Base-by-base conservation (phyloP, 1,284 basidiomycete species). In the Marasmius fiardii region DNA sequence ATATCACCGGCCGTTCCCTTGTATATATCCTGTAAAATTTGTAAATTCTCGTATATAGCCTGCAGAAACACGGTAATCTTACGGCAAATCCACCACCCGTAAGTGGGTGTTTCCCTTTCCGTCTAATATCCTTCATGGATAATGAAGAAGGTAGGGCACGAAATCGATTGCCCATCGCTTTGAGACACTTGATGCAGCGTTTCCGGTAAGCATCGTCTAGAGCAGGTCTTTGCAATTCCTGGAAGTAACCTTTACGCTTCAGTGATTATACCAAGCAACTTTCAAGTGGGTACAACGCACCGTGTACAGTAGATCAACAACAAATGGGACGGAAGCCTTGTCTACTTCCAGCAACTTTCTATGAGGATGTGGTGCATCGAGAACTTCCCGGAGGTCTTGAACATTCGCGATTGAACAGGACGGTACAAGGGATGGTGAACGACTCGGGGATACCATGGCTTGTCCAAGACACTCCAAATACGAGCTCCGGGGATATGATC, bases 11-110 rank as follows among this genome's bases (percentile, higher is more conserved):
- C 14, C 2, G 34, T 14, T 28, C 59, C 59, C 28, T 49, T 47
- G 44, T 49, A 60, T 5, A 58, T 56, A 43, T 60, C 59, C 59
- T 60, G 43, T 11, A 8, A 43, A 31, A 26, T 16, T 16, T 7
- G 10, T 33, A 31, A 20, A 1, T 5, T 28, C 8, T 16, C 33
- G n/a, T 26, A n/a, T 2, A 3, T 3, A 7, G 4, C 8, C 26
- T 2, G n/a, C 26, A 16, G 10, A 26, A 14, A 7, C 47, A 11
- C 10, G n/a, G n/a, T 31, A 49, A 49, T 44, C 47, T 8, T 12
- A 49, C 47, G 7, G 47, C 24, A 33, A 49, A 49, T 10, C 26
- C 47, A n/a, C 47, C 47, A 3, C 47, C 47, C 8, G 26, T 31
- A 3, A 49, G 24, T 16, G 26, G 2, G 28, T 33, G 26, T 2